phyloP scores from a whole-genome alignment of 208 protist species.

The Crithidia fasciculata region DNA sequence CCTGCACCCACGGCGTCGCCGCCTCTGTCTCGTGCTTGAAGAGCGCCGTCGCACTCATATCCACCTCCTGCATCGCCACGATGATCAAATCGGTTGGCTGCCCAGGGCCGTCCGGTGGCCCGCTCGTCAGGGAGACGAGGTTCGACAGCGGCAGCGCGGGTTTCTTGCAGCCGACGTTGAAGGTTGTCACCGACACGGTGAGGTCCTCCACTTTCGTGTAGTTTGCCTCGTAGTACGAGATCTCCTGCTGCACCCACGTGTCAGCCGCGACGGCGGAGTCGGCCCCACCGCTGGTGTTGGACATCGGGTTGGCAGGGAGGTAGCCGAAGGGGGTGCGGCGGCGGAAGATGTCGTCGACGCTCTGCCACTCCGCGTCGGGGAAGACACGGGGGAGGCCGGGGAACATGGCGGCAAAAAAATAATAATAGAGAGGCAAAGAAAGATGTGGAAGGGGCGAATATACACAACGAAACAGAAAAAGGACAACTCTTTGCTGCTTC shows the following conservation, averaged over 20 bases:
- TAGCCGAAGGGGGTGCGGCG: conserved; percentile 21
- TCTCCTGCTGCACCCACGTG: conserved; percentile 78
- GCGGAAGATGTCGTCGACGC: conserved; percentile 57
- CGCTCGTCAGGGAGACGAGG: conserved; percentile 31
- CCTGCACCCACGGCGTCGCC: conserved; percentile 70
- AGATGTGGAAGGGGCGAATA: no score
- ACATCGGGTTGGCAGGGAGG: conserved; percentile 1
- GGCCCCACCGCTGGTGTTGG: not conserved
- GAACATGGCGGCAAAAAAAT: conserved; percentile 38
- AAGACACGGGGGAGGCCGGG: conserved; percentile 67
- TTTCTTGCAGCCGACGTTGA: conserved; percentile 90
- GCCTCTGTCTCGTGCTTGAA: conserved; percentile 88
- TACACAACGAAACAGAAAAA: no score
- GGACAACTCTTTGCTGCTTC: no score
- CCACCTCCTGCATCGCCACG: conserved; percentile 90
- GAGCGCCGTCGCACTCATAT: conserved; percentile 92
- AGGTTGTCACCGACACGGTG: conserved; percentile 71
- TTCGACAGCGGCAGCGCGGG: conserved; percentile 46
- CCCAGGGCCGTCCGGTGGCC: conserved; percentile 9
- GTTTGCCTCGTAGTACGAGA: conserved; percentile 70
- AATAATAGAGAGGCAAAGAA: conserved; percentile 16
- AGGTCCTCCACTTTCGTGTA: conserved; percentile 79
- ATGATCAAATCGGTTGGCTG: conserved; percentile 76
- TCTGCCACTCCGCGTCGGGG: conserved; percentile 50
- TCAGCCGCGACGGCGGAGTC: conserved; percentile 45